phyloP scores from a whole-genome alignment of 2,329 filamentous ascomycete genomes.

The Xylaria sp. region DNA sequence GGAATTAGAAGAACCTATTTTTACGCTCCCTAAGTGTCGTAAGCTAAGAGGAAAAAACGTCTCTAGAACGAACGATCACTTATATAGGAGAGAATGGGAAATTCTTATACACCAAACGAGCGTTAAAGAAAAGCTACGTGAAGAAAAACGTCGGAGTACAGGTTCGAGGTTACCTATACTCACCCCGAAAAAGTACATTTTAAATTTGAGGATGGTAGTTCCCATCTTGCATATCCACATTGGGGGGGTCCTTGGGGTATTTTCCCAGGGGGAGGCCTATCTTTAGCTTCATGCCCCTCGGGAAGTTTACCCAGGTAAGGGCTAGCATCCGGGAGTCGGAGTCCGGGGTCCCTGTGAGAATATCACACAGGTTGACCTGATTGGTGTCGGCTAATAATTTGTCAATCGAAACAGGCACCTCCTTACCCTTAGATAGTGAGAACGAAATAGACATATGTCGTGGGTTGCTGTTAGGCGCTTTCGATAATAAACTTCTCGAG shows the following conservation, averaged over 20 bases:
- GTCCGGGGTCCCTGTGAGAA: neutral
- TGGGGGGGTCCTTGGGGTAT: neutral
- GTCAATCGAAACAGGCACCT: too few relatives aligned
- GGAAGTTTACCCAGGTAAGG: neutral
- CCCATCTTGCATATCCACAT: neutral
- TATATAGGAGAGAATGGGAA: too few relatives aligned
- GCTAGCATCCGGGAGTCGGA: neutral
- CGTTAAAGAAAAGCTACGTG: too few relatives aligned
- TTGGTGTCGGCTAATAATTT: neutral
- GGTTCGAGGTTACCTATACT: neutral
- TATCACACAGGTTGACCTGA: neutral
- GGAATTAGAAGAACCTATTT: too few relatives aligned
- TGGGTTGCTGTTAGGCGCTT: neutral
- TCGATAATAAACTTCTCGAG: neutral
- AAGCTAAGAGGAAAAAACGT: too few relatives aligned
- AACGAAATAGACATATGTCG: neutral
- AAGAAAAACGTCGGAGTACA: too few relatives aligned
- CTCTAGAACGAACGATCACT: too few relatives aligned
- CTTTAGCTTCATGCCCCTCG: neutral
- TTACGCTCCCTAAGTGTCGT: too few relatives aligned
- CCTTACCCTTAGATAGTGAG: neutral
- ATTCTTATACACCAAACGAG: too few relatives aligned
- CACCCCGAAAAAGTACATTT: neutral
- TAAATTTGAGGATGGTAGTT: neutral
- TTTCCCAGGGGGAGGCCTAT: neutral